phyloP scores from a whole-genome alignment of 192 early-diverging fungal species.

The Linnemannia hyalina region DNA sequence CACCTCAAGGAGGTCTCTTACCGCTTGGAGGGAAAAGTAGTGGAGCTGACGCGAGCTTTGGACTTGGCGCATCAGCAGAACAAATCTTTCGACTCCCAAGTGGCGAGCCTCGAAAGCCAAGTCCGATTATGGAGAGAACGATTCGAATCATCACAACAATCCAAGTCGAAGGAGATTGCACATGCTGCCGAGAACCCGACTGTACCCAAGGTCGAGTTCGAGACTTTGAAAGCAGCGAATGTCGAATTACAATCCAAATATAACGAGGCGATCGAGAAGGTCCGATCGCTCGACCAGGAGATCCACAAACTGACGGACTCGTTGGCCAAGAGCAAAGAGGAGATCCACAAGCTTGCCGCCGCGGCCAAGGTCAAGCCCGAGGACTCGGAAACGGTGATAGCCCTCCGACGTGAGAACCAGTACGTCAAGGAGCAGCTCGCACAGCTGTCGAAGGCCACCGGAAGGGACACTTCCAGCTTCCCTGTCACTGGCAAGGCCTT shows the following conservation, averaged over 20 bases:
- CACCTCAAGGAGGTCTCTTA: conserved; percentile 96
- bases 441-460: conserved; percentile 70
- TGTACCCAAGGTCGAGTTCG: conserved; percentile 73
- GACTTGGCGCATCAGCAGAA: conserved; percentile 79
- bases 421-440: conserved; percentile 79
- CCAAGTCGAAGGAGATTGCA: conserved; percentile 67
- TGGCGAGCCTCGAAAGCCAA: conserved; percentile 74
- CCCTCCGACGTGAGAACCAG: conserved; percentile 79
- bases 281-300: conserved; percentile 73
- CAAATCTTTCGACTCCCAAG: conserved; percentile 67
- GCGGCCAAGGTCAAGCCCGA: conserved; percentile 63
- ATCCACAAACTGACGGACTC: conserved; percentile 71
- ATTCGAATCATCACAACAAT: conserved; percentile 65
- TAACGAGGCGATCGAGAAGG: conserved; percentile 68
- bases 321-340: conserved; percentile 70
- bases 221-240: conserved; percentile 67
- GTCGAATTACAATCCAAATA: conserved; percentile 71
- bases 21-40: conserved; percentile 95
- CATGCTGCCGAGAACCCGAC: conserved; percentile 66
- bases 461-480: conserved; percentile 50
- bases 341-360: conserved; percentile 71
- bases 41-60: conserved; percentile 90
- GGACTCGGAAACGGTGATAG: conserved; percentile 73
- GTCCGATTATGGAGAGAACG: conserved; percentile 78
- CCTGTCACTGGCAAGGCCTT: conserved; percentile 30